Conservation (phyloP, 2,329 filamentous ascomycete genomes). For the Calonectria multiphialidica region DNA sequence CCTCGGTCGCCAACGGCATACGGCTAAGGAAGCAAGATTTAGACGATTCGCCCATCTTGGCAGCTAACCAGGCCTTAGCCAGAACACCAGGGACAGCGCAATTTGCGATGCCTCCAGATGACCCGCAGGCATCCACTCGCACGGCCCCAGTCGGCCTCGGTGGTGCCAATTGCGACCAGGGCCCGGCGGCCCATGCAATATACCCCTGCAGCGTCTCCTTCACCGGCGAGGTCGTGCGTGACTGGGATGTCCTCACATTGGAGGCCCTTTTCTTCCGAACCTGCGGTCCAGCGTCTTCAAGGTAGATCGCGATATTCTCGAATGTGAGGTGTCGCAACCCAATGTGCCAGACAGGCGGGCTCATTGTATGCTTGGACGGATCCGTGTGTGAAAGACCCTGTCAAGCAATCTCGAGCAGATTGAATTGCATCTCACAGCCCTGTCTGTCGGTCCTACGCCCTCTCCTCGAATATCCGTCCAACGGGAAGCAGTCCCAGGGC, state of each 20-base stretch:
- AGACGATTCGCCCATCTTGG: constrained; percentile 12
- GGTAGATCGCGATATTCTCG: constrained; percentile 16
- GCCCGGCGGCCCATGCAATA: constrained; percentile 2
- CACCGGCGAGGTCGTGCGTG: constrained; percentile 19
- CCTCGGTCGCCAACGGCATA: neutral
- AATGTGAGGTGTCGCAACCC: neutral
- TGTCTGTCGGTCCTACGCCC: neutral
- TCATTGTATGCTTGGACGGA: constrained; percentile 15
- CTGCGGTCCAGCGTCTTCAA: constrained; percentile 9
- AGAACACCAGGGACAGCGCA: constrained; percentile 31
- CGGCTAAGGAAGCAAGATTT: neutral
- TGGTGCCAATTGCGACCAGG: constrained; percentile 16
- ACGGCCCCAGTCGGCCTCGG: constrained; percentile 10
- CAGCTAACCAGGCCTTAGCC: neutral
- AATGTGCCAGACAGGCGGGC: neutral
- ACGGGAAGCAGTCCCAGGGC: neutral
- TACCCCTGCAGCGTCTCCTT: constrained; percentile 18
- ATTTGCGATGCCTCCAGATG: constrained; percentile 38
- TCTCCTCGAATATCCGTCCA: neutral
- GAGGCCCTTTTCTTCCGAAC: neutral
- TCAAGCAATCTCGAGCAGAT: constrained; percentile 25
- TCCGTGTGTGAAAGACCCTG: neutral
- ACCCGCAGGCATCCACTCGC: constrained; percentile 38
- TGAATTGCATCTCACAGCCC: neutral
- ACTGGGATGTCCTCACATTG: constrained; percentile 8